Conservation (phyloP, 257 asterid species). For the Leonotis leonurus region DNA sequence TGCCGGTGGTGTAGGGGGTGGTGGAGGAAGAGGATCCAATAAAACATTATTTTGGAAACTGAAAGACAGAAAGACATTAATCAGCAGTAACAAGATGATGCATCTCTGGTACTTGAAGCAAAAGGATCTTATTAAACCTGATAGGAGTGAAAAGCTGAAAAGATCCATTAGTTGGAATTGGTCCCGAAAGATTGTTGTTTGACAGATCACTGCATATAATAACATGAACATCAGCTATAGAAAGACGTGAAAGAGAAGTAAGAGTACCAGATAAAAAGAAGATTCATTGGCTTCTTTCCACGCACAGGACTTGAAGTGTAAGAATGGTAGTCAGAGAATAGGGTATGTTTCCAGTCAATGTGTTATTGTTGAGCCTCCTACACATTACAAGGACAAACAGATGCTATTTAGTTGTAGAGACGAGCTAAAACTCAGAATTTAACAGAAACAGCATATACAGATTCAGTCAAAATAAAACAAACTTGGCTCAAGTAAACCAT, state of each 20-base stretch:
- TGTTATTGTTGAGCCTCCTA: constrained; percentile 98
- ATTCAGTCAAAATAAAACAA: too few relatives aligned
- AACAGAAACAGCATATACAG: constrained; percentile 5
- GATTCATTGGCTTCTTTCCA: constrained; percentile 20
- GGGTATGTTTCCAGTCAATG: constrained; percentile 70
- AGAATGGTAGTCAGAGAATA: constrained; percentile 38
- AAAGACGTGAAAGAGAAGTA: constrained; percentile 6
- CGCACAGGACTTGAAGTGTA: constrained; percentile 99
- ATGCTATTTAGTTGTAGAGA: constrained; percentile 13
- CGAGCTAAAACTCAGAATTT: neutral
- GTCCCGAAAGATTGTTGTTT: constrained; percentile 53
- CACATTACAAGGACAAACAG: constrained; percentile 15
- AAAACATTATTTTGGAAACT: constrained; percentile 52
- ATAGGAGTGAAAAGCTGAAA: constrained; percentile 87
- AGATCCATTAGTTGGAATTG: constrained; percentile 79
- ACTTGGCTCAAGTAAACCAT: too few relatives aligned
- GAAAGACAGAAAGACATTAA: constrained; percentile 24
- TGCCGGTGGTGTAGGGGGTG: constrained; percentile 74
- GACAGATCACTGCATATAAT: constrained; percentile 81
- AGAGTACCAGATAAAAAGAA: neutral
- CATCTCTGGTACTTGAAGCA: constrained; percentile 1
- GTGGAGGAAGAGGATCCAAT: constrained; percentile 41
- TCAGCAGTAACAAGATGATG: constrained; percentile 18
- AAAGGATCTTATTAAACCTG: constrained; percentile 43
- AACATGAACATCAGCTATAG: constrained; percentile 12